These are phyloP conservation scores for Pestalotiopsis sp. DNA, from an alignment of 2,329 filamentous ascomycete species.

Conservation along the genomic window DNA sequence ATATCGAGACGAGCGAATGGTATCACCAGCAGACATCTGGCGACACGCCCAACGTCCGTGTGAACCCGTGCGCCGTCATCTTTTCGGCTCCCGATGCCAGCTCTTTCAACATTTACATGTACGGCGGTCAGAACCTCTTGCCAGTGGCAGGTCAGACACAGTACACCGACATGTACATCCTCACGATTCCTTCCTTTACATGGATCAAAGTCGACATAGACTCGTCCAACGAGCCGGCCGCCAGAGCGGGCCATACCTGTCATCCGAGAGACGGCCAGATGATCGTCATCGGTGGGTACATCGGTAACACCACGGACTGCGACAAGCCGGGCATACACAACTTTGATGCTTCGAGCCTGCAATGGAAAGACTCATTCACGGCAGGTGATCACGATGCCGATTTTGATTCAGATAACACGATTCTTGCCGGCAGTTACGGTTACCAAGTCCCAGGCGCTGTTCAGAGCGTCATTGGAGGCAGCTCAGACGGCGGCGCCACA, in stretches of 20 bases:
- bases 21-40: slow-evolving; percentile 74
- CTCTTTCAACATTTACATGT: slow-evolving; percentile 79
- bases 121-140: slow-evolving; percentile 74
- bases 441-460: slow-evolving; percentile 69
- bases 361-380: slow-evolving; percentile 66
- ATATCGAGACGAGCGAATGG: slow-evolving; percentile 72
- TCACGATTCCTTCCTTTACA: slow-evolving; percentile 73
- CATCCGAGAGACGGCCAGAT: slow-evolving; percentile 73
- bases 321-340: slow-evolving; percentile 73
- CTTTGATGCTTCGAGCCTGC: slow-evolving; percentile 68
- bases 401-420: slow-evolving; percentile 50
- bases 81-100: slow-evolving; percentile 72
- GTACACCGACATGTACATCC: slow-evolving; percentile 76
- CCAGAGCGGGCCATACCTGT: slow-evolving; percentile 70
- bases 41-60: slow-evolving; percentile 62
- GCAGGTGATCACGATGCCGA: slow-evolving; percentile 55
- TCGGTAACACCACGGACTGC: slow-evolving; percentile 62
- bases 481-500: slow-evolving; percentile 64
- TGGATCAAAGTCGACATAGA: slow-evolving; percentile 68
- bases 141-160: slow-evolving; percentile 60
- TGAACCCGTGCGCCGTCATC: slow-evolving; percentile 73
- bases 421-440: slow-evolving; percentile 61
- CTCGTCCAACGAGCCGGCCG: slow-evolving; percentile 53
- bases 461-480: slow-evolving; percentile 65
- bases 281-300: slow-evolving; percentile 71